Evolutionary conservation across 2,329 filamentous ascomycete species (phyloP), one percentile per base, ranked within the genome.

Genomic region (Monilinia fructigena): DNA sequence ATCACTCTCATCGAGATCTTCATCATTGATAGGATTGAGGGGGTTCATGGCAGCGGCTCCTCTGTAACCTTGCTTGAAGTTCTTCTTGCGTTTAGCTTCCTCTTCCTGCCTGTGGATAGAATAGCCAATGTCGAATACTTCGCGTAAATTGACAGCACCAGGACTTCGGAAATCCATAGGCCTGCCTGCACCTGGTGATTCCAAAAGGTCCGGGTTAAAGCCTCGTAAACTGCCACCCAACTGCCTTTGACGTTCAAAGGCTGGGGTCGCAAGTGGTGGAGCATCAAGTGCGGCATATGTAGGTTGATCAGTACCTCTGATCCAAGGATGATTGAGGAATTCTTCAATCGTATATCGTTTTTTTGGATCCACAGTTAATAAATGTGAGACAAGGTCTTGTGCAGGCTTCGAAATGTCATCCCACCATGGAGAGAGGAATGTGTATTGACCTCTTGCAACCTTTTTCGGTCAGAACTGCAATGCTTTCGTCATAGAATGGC

Each of bases 391-490:
- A 12, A 99, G 82, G 74, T 99, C 94, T 77, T 98, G 92, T 0
- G 95, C 95, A 4, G 92, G 89, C 77, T 95, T 93, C 68, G 94
- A 97, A 69, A 99, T 98, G 67, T 97, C 93, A 72, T 99, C 95
- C 95, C 95, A 99, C 95, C 95, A 99, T 0, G 95, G 95, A 3
- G 94, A 98, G 54, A 99, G 81, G 81, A 99, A 99, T 0, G 95
- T 98, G 77, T 95, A 99, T 80, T 98, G 93, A 59, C 95, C 95
- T 74, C 91, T 89, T 40, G 95, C 95, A 23, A 99, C 95, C 82
- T 99, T 99, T 99, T 77, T 99, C 94, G 1, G 95, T 98, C 68
- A 99, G 85, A 0, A 96, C 90, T 75, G 97, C 93, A 72, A 99
- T 98, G 75, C 92, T 97, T 80, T 99, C 95, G 73, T 99, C 95